A percentile compares a stretch with the other conserved stretches of the same genome.
Evolutionary conservation across 2,329 filamentous ascomycete genomes (phyloP).

Genomic region (Dryadomyces quercus-mongolicae): DNA sequence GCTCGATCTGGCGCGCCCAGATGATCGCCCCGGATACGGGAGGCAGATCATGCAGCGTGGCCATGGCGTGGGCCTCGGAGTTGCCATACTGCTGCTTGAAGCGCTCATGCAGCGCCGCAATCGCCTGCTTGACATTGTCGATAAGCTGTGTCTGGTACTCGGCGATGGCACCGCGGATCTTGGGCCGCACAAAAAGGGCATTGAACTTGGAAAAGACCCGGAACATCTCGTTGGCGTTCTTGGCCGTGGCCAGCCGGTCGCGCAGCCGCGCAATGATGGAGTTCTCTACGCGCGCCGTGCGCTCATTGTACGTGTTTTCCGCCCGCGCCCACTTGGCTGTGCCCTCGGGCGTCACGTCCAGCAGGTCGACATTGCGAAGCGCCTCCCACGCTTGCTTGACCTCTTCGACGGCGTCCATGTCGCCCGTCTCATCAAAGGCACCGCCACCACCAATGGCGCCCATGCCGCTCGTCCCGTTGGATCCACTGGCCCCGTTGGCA

Average conservation of each 20-base stretch:
- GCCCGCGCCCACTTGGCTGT: conserved; percentile 88
- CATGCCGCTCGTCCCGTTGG: conserved; percentile 50
- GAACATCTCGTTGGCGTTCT: conserved; percentile 99
- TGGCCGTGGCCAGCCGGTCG: conserved; percentile 86
- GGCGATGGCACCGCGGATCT: conserved; percentile 93
- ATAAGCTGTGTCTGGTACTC: conserved; percentile 98
- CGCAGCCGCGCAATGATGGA: conserved; percentile 92
- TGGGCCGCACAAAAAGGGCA: conserved; percentile 93
- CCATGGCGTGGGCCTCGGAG: conserved; percentile 96
- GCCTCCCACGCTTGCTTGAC: conserved; percentile 91
- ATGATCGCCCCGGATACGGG: conserved; percentile 96
- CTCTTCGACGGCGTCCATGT: conserved; percentile 93
- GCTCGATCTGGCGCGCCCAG: conserved; percentile 94
- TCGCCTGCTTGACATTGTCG: conserved; percentile 94
- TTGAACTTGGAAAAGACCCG: conserved; percentile 99
- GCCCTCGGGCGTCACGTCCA: conserved; percentile 83
- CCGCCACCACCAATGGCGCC: conserved; percentile 48
- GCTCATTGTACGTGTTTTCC: conserved; percentile 93
- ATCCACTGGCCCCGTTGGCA: conserved; percentile 22
- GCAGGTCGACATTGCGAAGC: conserved; percentile 84
- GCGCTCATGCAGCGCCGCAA: conserved; percentile 81
- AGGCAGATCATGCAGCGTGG: conserved; percentile 86
- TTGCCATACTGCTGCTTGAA: conserved; percentile 99
- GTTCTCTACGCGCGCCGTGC: conserved; percentile 93
- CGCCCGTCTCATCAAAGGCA: conserved; percentile 78